These are phyloP conservation scores for Coprinellus micaceus DNA, from an alignment of 768 basidiomycete genomes.

Conservation along the genomic window DNA sequence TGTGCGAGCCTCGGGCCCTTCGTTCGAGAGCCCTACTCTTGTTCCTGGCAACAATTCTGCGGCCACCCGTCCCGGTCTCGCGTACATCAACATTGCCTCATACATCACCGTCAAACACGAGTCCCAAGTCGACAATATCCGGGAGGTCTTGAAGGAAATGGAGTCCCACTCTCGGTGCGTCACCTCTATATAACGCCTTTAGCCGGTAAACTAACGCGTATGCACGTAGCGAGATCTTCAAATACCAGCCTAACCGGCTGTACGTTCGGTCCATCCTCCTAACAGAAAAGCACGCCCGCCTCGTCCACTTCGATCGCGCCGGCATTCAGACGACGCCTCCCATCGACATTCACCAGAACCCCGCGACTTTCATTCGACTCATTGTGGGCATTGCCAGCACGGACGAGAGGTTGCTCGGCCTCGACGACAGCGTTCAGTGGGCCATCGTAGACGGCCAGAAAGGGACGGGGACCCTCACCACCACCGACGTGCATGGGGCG, in stretches of 20 bases:
- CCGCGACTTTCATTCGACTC: not conserved
- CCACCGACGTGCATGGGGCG: not conserved
- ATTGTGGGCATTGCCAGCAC: not conserved
- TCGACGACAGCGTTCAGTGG: slow-evolving; percentile 2
- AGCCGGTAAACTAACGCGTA: too few relatives aligned
- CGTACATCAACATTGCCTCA: too few relatives aligned
- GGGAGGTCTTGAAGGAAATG: too few relatives aligned
- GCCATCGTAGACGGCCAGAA: not conserved
- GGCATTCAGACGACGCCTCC: not conserved
- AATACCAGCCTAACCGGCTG: not conserved
- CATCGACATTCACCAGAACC: slow-evolving; percentile 3
- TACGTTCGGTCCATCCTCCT: slow-evolving; percentile 1
- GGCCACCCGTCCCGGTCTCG: too few relatives aligned
- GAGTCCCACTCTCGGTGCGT: too few relatives aligned
- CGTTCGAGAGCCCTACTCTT: too few relatives aligned
- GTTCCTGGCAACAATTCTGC: too few relatives aligned
- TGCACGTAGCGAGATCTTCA: not conserved
- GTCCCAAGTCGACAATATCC: too few relatives aligned
- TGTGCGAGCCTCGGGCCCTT: too few relatives aligned
- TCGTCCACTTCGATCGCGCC: slow-evolving; percentile 2
- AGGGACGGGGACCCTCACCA: not conserved
- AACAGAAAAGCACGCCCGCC: not conserved
- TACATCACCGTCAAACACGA: too few relatives aligned
- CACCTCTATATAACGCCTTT: too few relatives aligned
- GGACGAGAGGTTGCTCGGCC: not conserved